phyloP scores from a whole-genome alignment of 768 basidiomycete genomes.

The Coprinopsis marcescibilis region DNA sequence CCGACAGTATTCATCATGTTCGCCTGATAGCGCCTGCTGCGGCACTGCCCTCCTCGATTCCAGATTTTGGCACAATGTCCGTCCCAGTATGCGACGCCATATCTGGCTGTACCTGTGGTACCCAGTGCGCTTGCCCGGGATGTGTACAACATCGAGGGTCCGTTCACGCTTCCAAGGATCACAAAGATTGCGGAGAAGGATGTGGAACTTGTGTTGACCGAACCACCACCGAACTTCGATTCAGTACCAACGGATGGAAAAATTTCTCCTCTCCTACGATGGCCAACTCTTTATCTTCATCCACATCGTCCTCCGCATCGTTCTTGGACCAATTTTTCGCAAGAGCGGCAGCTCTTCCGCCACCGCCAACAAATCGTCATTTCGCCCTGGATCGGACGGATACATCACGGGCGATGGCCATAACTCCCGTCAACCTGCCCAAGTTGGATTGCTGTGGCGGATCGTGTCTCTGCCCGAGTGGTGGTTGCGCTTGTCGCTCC shows the following conservation, averaged over 20 bases:
- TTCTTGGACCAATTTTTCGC: slow-evolving; percentile 62
- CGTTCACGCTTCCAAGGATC: slow-evolving; percentile 40
- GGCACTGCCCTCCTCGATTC: slow-evolving; percentile 24
- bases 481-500: slow-evolving; percentile 49
- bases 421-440: slow-evolving; percentile 41
- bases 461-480: slow-evolving; percentile 50
- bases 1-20: slow-evolving; percentile 50
- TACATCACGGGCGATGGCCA: slow-evolving; percentile 31
- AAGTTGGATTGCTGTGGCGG: slow-evolving; percentile 67
- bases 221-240: slow-evolving; percentile 9
- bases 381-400: slow-evolving; percentile 47
- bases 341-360: slow-evolving; percentile 64
- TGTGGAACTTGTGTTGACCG: slow-evolving; percentile 64
- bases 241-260: slow-evolving; percentile 4
- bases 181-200: slow-evolving; percentile 42
- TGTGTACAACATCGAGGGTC: slow-evolving; percentile 64
- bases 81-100: slow-evolving; percentile 58
- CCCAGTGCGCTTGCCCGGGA: slow-evolving; percentile 65
- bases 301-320: not conserved
- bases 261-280: not conserved
- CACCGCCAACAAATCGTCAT: slow-evolving; percentile 41
- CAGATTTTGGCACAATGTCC: slow-evolving; percentile 53
- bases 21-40: slow-evolving; percentile 23
- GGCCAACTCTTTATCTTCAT: not conserved
- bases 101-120: slow-evolving; percentile 68